Base-by-base conservation (phyloP, 1,284 basidiomycete genomes). In the Boletus coffeatus region DNA sequence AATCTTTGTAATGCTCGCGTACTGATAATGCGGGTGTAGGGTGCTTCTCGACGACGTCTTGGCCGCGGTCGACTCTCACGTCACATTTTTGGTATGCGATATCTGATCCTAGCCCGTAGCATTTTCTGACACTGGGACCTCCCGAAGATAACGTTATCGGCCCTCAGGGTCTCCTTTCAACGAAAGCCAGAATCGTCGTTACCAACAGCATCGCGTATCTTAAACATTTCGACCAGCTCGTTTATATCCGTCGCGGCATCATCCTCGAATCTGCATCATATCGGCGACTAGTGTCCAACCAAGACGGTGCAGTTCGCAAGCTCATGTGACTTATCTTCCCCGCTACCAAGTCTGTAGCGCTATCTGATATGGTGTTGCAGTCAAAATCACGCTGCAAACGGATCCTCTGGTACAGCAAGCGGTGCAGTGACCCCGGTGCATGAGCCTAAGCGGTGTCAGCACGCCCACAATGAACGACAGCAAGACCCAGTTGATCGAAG, bases 181-280 rank as follows among this genome's bases (percentile, higher is more conserved):
- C 84, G 50, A 96, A 96, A 76, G 94, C 94, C 5, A 83, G 96
- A 32, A 83, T 98, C 59, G 78, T 98, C 3, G 93, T 96, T 63
- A 96, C 94, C 21, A 96, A 98, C 75, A 90, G 90, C 57, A 88
- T 98, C 48, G 85, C 93, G 16, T 96, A 92, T 72, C 80, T 96
- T 57, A 84, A 85, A 57, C 81, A 94, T 64, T 90, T 93, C 58
- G 91, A 97, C 73, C 82, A 90, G 65, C 80, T 98, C 36, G 76
- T 86, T 61, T 94, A 90, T 75, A 78, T 98, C 39, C 89, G 93
- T 25, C 83, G 87, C 18, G 95, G 95, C 11, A 87, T 93, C 70
- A 87, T 98, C 62, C 76, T 95, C 29, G 95, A 98, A 77, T 80
- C 79, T 50, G 92, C 92, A 4, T 80, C 87, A 0, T 95, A 90